Evolutionary conservation across 331 rosid genomes (phyloP), one percentile per base, ranked within the genome.

Genomic region (Saraca asoca): DNA sequence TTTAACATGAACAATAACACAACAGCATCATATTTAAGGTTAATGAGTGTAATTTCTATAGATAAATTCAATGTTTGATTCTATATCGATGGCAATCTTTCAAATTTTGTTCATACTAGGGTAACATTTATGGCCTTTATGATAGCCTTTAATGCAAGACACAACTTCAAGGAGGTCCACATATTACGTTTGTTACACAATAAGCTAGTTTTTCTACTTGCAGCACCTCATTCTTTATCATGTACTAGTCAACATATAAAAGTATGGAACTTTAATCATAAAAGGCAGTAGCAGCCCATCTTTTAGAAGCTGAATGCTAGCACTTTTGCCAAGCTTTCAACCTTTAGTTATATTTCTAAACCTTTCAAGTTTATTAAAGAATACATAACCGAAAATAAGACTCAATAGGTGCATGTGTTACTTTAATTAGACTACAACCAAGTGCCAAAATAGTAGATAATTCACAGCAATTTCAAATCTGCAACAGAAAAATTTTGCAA

Each of bases 51-150:
- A 53, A 55, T 3, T 18, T 12, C 11, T 61, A 19, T 11, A 42
- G 52, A 34, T 38, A 65, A 52, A 9, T 14, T 3, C 0, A 12
- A 56, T 7, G 12, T 41, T 17, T 54, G 11, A 13, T 37, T 38
- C 58, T 43, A 50, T 58, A 68, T 45, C 62, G 51, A 63, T 48
- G 56, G 10, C n/a, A 51, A 69, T 1, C 15, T 34, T 50, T 53
- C 58, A 5, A 58, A 51, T 16, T 29, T 17, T 39, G 35, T n/a
- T 35, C 59, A 31, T 24, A 10, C 41, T 33, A 58, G 18, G 55
- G 55, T 13, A 62, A 62, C 15, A 17, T 45, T 10, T 51, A 14
- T 19, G 43, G 35, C 58, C 64, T 19, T 60, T 9, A 38, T 19
- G 9, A 46, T 17, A 38, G 17, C 52, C 35, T 43, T 29, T 37